Evolutionary conservation across 1,139 yeast genomes (phyloP).

Genomic region (Lodderomyces parapsilosis): DNA sequence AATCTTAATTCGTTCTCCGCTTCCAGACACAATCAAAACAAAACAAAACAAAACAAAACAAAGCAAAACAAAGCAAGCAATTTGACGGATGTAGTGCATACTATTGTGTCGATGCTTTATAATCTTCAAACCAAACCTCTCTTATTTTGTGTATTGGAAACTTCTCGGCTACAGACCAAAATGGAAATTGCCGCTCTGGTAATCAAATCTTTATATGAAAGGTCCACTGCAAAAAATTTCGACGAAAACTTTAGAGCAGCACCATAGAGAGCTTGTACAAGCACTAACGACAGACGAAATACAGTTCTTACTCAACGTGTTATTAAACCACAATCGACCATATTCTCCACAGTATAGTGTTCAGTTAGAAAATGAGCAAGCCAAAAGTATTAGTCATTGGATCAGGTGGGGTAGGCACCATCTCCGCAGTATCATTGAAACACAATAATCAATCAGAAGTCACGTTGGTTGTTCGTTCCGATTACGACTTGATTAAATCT

Average conservation of each 20-base stretch:
- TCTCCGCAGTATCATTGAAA: conserved; percentile 62
- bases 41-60: no score
- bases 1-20: no score
- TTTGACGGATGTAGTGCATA: no score
- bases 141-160: not conserved
- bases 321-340: not conserved
- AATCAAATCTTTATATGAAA: no score
- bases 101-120: no score
- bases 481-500: conserved; percentile 49
- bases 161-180: not conserved
- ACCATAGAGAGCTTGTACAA: no score
- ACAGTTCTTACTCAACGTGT: no score
- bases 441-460: conserved; percentile 47
- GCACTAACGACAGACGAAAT: no score
- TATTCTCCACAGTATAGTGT: not conserved
- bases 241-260: no score
- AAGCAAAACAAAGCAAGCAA: no score
- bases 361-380: conserved; percentile 7
- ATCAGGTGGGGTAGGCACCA: conserved; percentile 64
- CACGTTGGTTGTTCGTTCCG: conserved; percentile 65
- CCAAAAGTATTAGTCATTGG: conserved; percentile 43
- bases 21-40: no score
- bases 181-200: conserved; percentile 1
- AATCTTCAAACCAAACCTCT: not conserved
- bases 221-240: no score